These are phyloP conservation scores for Gonapodya sp. DNA, from an alignment of 192 early-diverging fungal genomes.

Conservation along the genomic window DNA sequence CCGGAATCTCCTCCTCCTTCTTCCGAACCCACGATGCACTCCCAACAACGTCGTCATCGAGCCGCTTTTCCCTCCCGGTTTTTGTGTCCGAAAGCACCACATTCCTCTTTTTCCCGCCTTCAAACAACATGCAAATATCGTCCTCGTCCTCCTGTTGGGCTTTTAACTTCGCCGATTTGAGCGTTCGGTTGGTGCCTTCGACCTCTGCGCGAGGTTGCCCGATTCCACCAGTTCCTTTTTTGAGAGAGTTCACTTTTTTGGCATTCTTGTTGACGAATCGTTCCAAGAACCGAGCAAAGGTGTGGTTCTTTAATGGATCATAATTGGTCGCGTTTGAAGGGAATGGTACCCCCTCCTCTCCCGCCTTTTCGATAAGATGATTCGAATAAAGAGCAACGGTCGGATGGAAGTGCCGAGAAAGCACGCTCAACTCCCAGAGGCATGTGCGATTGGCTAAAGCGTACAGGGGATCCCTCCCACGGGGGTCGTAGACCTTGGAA, in stretches of 20 bases:
- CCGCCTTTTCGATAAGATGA: not conserved
- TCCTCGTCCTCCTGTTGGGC: not conserved
- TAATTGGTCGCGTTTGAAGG: conserved; percentile 53
- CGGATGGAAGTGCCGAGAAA: conserved; percentile 82
- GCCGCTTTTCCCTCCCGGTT: conserved; percentile 42
- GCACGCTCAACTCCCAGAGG: conserved; percentile 78
- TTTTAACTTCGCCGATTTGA: conserved; percentile 41
- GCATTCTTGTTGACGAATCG: conserved; percentile 92
- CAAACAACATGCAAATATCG: conserved; percentile 2
- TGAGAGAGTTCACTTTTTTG: conserved; percentile 50
- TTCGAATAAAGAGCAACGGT: conserved; percentile 74
- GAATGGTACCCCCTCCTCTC: conserved; percentile 13
- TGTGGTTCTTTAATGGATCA: conserved; percentile 78
- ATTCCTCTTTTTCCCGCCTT: not conserved
- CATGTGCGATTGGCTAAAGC: conserved; percentile 71
- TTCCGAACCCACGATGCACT: conserved; percentile 12
- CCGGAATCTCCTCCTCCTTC: conserved; percentile 53
- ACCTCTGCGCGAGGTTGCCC: conserved; percentile 23
- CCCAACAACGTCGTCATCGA: conserved; percentile 39
- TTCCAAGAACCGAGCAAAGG: conserved; percentile 86
- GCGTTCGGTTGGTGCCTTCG: not conserved
- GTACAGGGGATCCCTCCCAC: conserved; percentile 80
- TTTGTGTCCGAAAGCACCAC: conserved; percentile 19
- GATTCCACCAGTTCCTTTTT: conserved; percentile 41
- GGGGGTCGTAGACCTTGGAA: conserved; percentile 53